Conservation (phyloP, 108 stramenopile species). For the Pseudonitzschia delicatissima region DNA sequence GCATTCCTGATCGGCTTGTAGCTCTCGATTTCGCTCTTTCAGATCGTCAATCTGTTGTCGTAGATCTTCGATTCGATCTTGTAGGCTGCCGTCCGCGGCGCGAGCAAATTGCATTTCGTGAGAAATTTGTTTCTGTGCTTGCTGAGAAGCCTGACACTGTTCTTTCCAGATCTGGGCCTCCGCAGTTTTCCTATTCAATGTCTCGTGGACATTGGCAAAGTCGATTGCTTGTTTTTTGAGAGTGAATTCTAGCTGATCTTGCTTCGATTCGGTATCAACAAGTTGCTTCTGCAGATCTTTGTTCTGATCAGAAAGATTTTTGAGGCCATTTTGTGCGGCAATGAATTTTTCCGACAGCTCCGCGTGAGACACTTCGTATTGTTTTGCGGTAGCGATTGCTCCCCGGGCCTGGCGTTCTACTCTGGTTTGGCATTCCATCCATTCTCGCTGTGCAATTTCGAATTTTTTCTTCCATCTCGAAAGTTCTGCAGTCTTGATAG, state of each 20-base stretch:
- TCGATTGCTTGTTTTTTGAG: not conserved
- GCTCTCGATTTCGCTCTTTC: not conserved
- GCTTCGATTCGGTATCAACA: not conserved
- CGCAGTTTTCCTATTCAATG: not conserved
- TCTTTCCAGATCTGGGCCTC: constrained; percentile 3
- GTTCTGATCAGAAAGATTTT: not conserved
- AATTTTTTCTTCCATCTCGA: not conserved
- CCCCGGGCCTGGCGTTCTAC: not conserved
- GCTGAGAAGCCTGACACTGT: not conserved
- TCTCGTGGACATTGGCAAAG: not conserved
- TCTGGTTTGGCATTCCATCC: not conserved
- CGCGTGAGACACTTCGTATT: no score
- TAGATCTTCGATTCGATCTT: not conserved
- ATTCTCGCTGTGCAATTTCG: not conserved
- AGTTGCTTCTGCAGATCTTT: not conserved
- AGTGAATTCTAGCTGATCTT: not conserved
- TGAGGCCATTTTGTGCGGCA: not conserved
- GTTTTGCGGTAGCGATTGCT: not conserved
- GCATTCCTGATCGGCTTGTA: not conserved
- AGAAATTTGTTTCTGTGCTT: not conserved
- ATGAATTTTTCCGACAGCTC: not conserved
- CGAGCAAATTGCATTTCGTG: not conserved
- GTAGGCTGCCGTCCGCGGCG: not conserved
- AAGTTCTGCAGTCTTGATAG: not conserved
- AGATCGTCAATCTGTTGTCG: not conserved